A percentile compares a stretch with the other conserved stretches of the same genome.
phyloP scores from a whole-genome alignment of 2,329 filamentous ascomycete species.

The Fusarium pininemorale region DNA sequence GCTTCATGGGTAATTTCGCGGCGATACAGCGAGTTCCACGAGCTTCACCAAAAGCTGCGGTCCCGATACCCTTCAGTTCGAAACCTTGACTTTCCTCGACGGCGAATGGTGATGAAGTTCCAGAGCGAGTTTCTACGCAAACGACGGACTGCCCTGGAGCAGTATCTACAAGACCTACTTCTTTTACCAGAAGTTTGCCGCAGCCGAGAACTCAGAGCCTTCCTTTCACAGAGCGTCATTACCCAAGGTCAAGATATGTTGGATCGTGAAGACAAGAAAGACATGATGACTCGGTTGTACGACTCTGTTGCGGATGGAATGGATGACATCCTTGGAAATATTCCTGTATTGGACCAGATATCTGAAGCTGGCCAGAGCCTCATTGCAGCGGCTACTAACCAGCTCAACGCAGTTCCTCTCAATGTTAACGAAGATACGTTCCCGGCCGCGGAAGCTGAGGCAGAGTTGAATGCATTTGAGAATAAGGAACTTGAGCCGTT shows the following conservation, averaged over 20 bases:
- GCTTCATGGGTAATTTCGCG: constrained; percentile 93
- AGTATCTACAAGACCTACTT: constrained; percentile 83
- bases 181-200: constrained; percentile 92
- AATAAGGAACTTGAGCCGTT: constrained; percentile 90
- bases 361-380: constrained; percentile 93
- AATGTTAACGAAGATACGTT: constrained; percentile 60
- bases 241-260: constrained; percentile 67
- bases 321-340: constrained; percentile 97
- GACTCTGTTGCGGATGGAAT: constrained; percentile 97
- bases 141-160: constrained; percentile 82
- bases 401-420: constrained; percentile 66
- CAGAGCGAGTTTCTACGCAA: constrained; percentile 97
- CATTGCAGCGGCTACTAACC: constrained; percentile 77
- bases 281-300: constrained; percentile 94
- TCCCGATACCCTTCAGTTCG: constrained; percentile 87
- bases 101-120: constrained; percentile 94
- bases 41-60: constrained; percentile 89
- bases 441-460: constrained; percentile 81
- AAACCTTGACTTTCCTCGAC: constrained; percentile 88
- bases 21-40: constrained; percentile 96
- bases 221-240: constrained; percentile 88
- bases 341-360: constrained; percentile 93
- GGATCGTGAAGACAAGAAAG: constrained; percentile 73
- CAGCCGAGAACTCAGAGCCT: constrained; percentile 89
- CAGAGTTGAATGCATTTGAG: constrained; percentile 92